Percentiles rank a stretch among this genome's conserved stretches.
Evolutionary conservation across 2,329 filamentous ascomycete genomes (phyloP).

Genomic region (Penicillium frequentans): DNA sequence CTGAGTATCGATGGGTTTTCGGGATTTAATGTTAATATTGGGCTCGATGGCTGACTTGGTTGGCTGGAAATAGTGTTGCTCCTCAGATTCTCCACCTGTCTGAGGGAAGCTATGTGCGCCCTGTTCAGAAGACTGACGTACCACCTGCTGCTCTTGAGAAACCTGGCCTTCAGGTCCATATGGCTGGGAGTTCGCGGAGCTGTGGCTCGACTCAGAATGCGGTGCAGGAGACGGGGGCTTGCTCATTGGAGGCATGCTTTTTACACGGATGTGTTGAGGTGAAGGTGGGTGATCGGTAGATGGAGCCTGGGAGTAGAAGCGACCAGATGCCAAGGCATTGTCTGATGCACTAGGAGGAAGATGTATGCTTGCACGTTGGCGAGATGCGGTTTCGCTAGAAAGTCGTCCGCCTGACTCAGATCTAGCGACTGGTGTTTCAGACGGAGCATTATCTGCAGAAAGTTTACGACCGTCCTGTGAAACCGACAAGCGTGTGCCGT

Average conservation of each 20-base stretch:
- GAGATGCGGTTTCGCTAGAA: not conserved
- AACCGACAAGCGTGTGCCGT: not conserved
- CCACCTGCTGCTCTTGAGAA: slow-evolving; percentile 1
- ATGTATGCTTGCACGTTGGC: slow-evolving; percentile 6
- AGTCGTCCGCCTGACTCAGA: not conserved
- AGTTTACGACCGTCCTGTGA: not conserved
- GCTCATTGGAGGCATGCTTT: slow-evolving; percentile 5
- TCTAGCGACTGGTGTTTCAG: not conserved
- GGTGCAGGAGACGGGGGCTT: slow-evolving; percentile 8
- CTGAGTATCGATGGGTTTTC: slow-evolving; percentile 3
- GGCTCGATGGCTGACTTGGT: not conserved
- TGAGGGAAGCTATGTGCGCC: not conserved
- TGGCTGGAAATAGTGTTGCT: not conserved
- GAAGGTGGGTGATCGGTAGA: not conserved
- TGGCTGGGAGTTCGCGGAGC: not conserved
- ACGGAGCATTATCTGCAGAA: not conserved
- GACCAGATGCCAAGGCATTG: slow-evolving; percentile 3
- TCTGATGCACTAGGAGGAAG: slow-evolving; percentile 2
- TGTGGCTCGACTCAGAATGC: slow-evolving; percentile 5
- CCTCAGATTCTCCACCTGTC: not conserved
- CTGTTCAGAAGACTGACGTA: not conserved
- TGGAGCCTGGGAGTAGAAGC: slow-evolving; percentile 19
- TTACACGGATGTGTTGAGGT: slow-evolving; percentile 5
- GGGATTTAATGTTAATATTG: slow-evolving; percentile 8
- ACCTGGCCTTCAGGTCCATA: not conserved